phyloP scores from a whole-genome alignment of 495 filamentous ascomycete genomes.

The Antarctomyces pellizariae region DNA sequence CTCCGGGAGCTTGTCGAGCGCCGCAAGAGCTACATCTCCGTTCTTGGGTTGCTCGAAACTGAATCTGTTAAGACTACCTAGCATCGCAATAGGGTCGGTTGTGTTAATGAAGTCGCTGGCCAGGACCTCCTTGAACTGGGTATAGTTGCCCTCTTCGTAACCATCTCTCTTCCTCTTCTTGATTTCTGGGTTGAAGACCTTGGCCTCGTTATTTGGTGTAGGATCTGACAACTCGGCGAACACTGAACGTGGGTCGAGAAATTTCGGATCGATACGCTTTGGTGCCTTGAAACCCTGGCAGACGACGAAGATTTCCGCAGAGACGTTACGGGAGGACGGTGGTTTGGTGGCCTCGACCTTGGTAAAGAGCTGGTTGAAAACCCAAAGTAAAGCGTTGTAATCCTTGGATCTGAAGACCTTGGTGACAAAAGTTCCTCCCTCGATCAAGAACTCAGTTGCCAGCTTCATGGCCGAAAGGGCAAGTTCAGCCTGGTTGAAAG shows the following conservation, averaged over 20 bases:
- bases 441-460: conserved; percentile 75
- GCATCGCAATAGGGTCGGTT: conserved; percentile 83
- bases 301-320: conserved; percentile 94
- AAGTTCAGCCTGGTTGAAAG: conserved; percentile 93
- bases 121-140: conserved; percentile 68
- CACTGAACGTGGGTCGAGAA: conserved; percentile 73
- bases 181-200: conserved; percentile 88
- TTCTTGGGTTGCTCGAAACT: conserved; percentile 53
- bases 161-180: conserved; percentile 95
- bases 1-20: conserved; percentile 72
- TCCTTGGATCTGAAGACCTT: conserved; percentile 98
- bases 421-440: conserved; percentile 87
- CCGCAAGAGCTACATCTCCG: conserved; percentile 68
- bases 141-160: conserved; percentile 92
- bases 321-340: conserved; percentile 84
- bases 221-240: conserved; percentile 84
- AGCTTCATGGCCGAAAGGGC: conserved; percentile 77
- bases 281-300: conserved; percentile 87
- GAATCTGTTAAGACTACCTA: conserved; percentile 66
- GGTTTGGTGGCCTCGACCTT: conserved; percentile 96
- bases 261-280: conserved; percentile 74
- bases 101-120: conserved; percentile 91
- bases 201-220: conserved; percentile 87
- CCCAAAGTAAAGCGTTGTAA: conserved; percentile 90
- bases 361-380: conserved; percentile 86